Evolutionary conservation across 495 filamentous ascomycete species (phyloP).

Genomic region (Talaromyces ruber): DNA sequence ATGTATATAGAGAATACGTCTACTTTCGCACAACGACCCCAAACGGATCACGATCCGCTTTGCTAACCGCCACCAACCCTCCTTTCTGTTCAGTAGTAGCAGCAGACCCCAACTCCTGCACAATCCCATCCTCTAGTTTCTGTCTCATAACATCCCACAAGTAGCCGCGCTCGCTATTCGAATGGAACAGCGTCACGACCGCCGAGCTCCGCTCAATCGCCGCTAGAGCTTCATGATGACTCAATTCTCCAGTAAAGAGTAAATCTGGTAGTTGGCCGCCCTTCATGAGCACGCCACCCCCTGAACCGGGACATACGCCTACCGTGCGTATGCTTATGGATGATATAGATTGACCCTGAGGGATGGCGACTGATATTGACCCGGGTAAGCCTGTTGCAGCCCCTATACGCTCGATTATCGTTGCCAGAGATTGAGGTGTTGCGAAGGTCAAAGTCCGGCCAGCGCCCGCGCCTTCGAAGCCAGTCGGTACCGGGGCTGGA

Average conservation of each 20-base stretch:
- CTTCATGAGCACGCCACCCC: constrained; percentile 61
- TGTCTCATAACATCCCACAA: constrained; percentile 59
- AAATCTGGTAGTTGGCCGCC: constrained; percentile 55
- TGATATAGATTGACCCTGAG: constrained; percentile 43
- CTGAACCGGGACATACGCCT: constrained; percentile 78
- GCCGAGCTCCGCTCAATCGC: constrained; percentile 81
- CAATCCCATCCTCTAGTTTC: constrained; percentile 50
- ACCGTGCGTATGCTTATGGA: constrained; percentile 50
- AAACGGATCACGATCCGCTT: constrained; percentile 72
- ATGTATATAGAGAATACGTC: background rate
- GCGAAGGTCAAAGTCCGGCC: constrained; percentile 63
- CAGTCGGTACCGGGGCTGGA: constrained; percentile 31
- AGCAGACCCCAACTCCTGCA: constrained; percentile 38
- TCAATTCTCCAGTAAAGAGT: constrained; percentile 85
- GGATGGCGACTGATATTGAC: constrained; percentile 61
- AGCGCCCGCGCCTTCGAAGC: constrained; percentile 64
- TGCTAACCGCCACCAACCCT: constrained; percentile 61
- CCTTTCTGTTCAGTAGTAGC: constrained; percentile 4
- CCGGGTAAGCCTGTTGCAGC: constrained; percentile 51
- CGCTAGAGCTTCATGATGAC: constrained; percentile 81
- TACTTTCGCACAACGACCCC: constrained; percentile 41
- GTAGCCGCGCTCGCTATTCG: constrained; percentile 82
- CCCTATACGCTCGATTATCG: constrained; percentile 55
- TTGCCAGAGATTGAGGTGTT: constrained; percentile 46
- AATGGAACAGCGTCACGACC: constrained; percentile 81